Evolutionary conservation across 2,329 filamentous ascomycete genomes (phyloP), one percentile per base, ranked within the genome.

Genomic region (Penicillium sp.): DNA sequence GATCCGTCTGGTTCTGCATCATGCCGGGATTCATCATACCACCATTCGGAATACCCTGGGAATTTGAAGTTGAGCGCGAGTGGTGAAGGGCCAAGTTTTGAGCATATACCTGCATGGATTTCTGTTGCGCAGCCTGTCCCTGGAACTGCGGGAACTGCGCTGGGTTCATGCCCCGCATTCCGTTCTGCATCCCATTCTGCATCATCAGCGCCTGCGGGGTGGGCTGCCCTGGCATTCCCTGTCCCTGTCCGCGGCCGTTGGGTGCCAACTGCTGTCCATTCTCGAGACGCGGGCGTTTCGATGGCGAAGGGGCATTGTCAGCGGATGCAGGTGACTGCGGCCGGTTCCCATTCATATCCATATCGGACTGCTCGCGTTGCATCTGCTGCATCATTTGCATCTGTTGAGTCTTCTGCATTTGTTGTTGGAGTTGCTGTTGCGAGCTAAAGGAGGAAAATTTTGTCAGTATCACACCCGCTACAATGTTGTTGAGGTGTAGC

Each of bases 261-360:
- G 85, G 83, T 75, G 88, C 87, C 81, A 92, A 88, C 63, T 86
- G 87, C 66, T 85, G 86, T 56, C 86, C 85, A 68, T 89, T 89
- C 73, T 92, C 89, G 54, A 96, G 82, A 51, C 92, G 88, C 51
- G 86, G 89, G 65, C 92, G 84, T 77, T 97, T 97, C 57, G 89
- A 92, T 2, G 92, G 92, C 28, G 92, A 97, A 4, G 91, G 90
- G 24, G 90, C 91, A 65, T 94, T 94, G 47, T 96, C 92, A 48
- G 85, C 86, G 33, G 87, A 87, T 45, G 86, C 85, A 7, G 92
- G 92, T 30, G 92, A 96, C 51, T 87, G 85, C 25, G 90, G 87
- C 53, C 91, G 84, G 61, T 87, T 85, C 54, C 88, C 88, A 72
- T 87, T 90, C 71, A 88, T 87, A 63, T 95, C 90, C 82, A 94